Percentiles rank a stretch among this genome's conserved stretches.
Evolutionary conservation across 1,139 yeast genomes (phyloP).

Genomic region (Yamadazyma siamensis): DNA sequence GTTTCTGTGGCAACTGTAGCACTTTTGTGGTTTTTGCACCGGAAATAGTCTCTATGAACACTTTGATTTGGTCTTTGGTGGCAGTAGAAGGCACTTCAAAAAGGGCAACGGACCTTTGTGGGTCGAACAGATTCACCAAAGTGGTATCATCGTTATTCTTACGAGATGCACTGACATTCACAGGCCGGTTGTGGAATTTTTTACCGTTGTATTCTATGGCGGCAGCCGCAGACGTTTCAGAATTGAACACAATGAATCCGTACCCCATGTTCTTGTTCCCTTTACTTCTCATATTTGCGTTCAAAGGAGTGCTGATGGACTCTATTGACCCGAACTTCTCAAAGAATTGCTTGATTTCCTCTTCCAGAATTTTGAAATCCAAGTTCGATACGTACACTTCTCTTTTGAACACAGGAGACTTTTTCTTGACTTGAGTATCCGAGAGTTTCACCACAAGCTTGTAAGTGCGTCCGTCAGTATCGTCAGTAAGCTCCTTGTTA

Average conservation of each 20-base stretch:
- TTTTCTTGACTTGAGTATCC: conserved; percentile 9
- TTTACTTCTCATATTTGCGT: conserved; percentile 21
- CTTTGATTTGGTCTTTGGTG: conserved; percentile 37
- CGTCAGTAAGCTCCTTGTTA: conserved; percentile 26
- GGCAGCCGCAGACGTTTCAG: conserved; percentile 33
- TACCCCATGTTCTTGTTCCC: conserved; percentile 46
- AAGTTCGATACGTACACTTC: conserved; percentile 64
- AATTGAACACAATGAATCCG: conserved; percentile 51
- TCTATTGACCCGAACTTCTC: conserved; percentile 39
- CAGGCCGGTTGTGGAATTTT: conserved; percentile 35
- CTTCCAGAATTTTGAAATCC: conserved; percentile 49
- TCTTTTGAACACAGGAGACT: conserved; percentile 15
- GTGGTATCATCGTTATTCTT: conserved; percentile 2
- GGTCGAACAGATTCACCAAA: conserved; percentile 20
- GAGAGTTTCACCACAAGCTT: conserved; percentile 15
- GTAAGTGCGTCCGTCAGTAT: conserved; percentile 18
- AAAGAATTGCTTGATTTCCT: conserved; percentile 24
- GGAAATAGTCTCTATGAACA: conserved; percentile 25
- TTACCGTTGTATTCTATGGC: conserved; percentile 39
- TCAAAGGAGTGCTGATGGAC: conserved; percentile 47
- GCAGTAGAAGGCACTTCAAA: conserved; percentile 46
- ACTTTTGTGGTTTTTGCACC: conserved; percentile 38
- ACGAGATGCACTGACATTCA: conserved; percentile 34
- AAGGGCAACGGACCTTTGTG: conserved; percentile 38
- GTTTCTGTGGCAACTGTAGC: conserved; percentile 22